These are phyloP conservation scores for Leishmania lainsoni DNA, from an alignment of 208 protist species.

Conservation along the genomic window DNA sequence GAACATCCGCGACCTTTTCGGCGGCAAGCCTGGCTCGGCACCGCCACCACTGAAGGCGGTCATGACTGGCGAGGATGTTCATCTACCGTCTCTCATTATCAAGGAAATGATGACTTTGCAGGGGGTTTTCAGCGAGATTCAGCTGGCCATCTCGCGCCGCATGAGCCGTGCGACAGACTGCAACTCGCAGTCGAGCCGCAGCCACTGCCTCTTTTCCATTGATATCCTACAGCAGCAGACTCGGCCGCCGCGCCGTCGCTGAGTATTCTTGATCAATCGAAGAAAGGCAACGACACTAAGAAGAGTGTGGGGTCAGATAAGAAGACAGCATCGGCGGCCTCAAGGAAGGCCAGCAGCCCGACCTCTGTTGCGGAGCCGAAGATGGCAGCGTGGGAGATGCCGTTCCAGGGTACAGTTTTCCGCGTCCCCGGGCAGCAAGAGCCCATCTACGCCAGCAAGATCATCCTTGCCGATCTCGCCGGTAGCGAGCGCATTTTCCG, in stretches of 20 bases:
- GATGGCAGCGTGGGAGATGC: slow-evolving; percentile 59
- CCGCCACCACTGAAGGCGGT: slow-evolving; percentile 79
- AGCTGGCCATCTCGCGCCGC: slow-evolving; percentile 70
- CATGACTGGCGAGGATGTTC: slow-evolving; percentile 76
- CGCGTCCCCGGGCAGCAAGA: slow-evolving; percentile 72
- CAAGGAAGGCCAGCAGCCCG: slow-evolving; percentile 16
- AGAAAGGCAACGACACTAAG: slow-evolving; percentile 32
- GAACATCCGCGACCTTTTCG: slow-evolving; percentile 84
- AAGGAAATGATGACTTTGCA: slow-evolving; percentile 69
- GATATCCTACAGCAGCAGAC: slow-evolving; percentile 85
- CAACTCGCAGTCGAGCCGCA: slow-evolving; percentile 90
- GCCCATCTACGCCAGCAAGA: slow-evolving; percentile 80
- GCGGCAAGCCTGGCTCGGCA: slow-evolving; percentile 41
- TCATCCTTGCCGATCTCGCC: slow-evolving; percentile 93
- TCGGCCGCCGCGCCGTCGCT: slow-evolving; percentile 70
- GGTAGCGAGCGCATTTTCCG: slow-evolving; percentile 87
- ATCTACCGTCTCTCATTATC: slow-evolving; percentile 66
- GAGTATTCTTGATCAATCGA: slow-evolving; percentile 46
- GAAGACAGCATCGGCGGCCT: slow-evolving; percentile 9
- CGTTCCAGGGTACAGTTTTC: slow-evolving; percentile 75
- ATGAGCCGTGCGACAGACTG: slow-evolving; percentile 74
- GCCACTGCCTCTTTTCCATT: slow-evolving; percentile 92
- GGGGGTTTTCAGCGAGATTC: slow-evolving; percentile 73
- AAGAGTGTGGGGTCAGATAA: slow-evolving; percentile 16
- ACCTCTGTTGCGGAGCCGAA: slow-evolving; percentile 10